phyloP scores from a whole-genome alignment of 1,139 yeast genomes.

The Suhomyces bribrorum region DNA sequence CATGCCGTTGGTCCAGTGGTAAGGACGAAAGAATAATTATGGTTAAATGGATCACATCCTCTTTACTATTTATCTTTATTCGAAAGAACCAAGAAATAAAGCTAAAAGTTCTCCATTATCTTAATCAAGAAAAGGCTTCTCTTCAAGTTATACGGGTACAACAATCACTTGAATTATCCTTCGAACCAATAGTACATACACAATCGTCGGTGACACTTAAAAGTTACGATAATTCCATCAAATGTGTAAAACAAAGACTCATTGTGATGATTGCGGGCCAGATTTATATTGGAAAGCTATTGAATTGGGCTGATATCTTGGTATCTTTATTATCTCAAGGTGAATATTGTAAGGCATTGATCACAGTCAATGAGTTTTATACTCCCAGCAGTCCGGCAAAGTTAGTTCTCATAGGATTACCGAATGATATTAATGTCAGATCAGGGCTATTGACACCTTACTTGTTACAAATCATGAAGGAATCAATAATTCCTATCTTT shows the following conservation, averaged over 20 bases:
- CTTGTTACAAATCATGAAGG: constrained; percentile 55
- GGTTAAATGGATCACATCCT: constrained; percentile 61
- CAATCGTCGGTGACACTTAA: background rate
- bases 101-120: constrained; percentile 10
- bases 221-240: constrained; percentile 19
- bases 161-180: constrained; percentile 2
- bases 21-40: constrained; percentile 47
- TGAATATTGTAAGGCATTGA: constrained; percentile 56
- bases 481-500: constrained; percentile 48
- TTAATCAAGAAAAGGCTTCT: background rate
- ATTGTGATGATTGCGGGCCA: constrained; percentile 25
- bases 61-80: constrained; percentile 45
- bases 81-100: constrained; percentile 3
- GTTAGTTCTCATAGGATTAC: constrained; percentile 53
- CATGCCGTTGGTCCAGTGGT: constrained; percentile 45
- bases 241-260: constrained; percentile 29
- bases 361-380: constrained; percentile 56
- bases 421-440: constrained; percentile 45
- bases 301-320: constrained; percentile 75
- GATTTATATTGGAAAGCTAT: constrained; percentile 55
- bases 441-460: constrained; percentile 54
- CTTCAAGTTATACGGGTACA: constrained; percentile 4
- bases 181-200: background rate
- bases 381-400: constrained; percentile 38
- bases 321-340: constrained; percentile 49